A percentile compares a stretch with the other conserved stretches of the same genome.
phyloP scores from a whole-genome alignment of 2,329 filamentous ascomycete genomes.

The Colletotrichum horii region DNA sequence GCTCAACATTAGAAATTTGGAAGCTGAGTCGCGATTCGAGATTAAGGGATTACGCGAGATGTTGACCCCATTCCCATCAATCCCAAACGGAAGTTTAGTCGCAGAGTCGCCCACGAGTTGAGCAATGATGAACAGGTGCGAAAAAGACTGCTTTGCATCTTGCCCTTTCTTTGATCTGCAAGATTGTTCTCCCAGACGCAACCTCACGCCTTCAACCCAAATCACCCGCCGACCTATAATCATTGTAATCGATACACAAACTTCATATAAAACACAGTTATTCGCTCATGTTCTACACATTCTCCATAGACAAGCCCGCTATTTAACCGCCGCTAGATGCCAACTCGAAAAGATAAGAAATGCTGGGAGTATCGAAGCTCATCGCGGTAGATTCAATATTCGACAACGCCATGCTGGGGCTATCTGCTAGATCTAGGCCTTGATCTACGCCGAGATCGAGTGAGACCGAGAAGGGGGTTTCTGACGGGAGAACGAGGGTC shows the following conservation, averaged over 20 bases:
- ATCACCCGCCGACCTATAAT: neutral
- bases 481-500: neutral
- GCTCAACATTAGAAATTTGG: neutral
- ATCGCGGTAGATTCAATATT: neutral
- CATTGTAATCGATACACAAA: neutral
- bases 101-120: neutral
- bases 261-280: neutral
- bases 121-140: neutral
- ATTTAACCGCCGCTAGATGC: neutral
- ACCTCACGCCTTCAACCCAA: neutral
- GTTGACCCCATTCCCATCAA: neutral
- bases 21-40: neutral
- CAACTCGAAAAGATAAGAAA: neutral
- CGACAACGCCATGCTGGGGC: neutral
- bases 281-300: neutral
- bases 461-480: neutral
- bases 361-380: neutral
- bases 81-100: neutral
- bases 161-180: neutral
- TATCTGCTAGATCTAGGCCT: accelerated
- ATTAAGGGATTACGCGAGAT: neutral
- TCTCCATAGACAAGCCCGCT: accelerated
- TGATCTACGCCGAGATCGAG: neutral
- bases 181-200: accelerated
- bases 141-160: accelerated